Evolutionary conservation across 2,329 filamentous ascomycete genomes (phyloP).

Genomic region (Beauveria australis): DNA sequence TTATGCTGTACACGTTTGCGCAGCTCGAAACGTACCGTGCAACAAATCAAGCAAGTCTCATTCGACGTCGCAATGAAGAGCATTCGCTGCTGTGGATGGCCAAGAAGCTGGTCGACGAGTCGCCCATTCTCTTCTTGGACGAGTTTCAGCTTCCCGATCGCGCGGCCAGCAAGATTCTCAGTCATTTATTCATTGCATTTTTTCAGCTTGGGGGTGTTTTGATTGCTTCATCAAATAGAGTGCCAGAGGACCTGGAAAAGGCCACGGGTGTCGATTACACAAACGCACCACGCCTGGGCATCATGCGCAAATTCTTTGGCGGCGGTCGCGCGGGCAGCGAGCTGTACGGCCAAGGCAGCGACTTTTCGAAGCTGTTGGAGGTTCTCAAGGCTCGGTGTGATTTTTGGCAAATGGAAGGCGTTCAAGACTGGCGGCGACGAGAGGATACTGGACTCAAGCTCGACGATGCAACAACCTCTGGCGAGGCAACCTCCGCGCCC

Average conservation of each 20-base stretch:
- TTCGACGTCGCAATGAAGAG: slow-evolving; percentile 27
- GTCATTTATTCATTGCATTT: slow-evolving; percentile 69
- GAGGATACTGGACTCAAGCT: slow-evolving; percentile 28
- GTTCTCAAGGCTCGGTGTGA: slow-evolving; percentile 71
- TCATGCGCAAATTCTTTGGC: slow-evolving; percentile 42
- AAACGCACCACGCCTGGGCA: slow-evolving; percentile 43
- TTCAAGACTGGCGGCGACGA: slow-evolving; percentile 59
- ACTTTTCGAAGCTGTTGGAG: slow-evolving; percentile 69
- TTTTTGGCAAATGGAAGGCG: slow-evolving; percentile 76
- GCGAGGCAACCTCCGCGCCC: background rate
- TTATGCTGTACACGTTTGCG: slow-evolving; percentile 72
- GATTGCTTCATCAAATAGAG: slow-evolving; percentile 71
- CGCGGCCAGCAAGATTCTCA: slow-evolving; percentile 69
- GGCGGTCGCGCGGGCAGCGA: slow-evolving; percentile 34
- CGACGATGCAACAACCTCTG: background rate
- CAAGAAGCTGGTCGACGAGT: slow-evolving; percentile 64
- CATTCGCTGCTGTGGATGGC: slow-evolving; percentile 68
- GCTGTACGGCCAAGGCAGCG: slow-evolving; percentile 53
- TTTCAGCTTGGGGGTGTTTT: slow-evolving; percentile 77
- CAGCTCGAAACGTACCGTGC: slow-evolving; percentile 58
- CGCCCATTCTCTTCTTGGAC: slow-evolving; percentile 70
- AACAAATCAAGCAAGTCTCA: slow-evolving; percentile 21
- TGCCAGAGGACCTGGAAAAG: slow-evolving; percentile 74
- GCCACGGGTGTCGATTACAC: slow-evolving; percentile 63
- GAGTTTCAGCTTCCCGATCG: slow-evolving; percentile 79